Base-by-base conservation (phyloP, 306 rosid genomes). In the Herpetospermum pedunculosum region DNA sequence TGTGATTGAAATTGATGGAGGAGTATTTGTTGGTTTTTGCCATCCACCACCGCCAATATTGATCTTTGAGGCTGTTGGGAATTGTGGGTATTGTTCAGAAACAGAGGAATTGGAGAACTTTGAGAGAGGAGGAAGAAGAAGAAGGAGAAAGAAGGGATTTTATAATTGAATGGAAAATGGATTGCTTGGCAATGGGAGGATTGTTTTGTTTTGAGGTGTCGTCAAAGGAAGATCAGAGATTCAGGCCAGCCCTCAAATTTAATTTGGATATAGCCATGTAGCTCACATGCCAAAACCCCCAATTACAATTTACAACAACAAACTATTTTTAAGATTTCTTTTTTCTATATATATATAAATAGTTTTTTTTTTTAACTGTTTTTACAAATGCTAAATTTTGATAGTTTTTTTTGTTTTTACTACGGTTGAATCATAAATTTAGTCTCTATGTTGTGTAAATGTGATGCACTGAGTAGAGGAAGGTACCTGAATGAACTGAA, bases 11-110 rank as follows among this genome's bases (percentile, higher is more conserved):
- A 85, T 90, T 90, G 38, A 90, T 84, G 50, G 92, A 78, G 53
- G 89, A 74, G 75, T 83, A 90, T 75, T 88, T 90, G 79, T 88
- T 90, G 77, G 88, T 88, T 80, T 88, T 88, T 85, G 94, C 97
- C 97, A 90, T 90, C 88, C 88, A 88, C 88, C 82, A 55, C 83
- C 63, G 38, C 73, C 75, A 48, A 29, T 44, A 15, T 44, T 16
- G 23, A n/a, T 34, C 38, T 55, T 29, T 55, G 4, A 35, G 23
- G n/a, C 13, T 46, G n/a, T 23, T 59, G 67, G 58, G 60, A 59
- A 30, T 59, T 28, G 38, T 7, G 19, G 21, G 37, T n/a, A n/a
- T 16, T 74, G 16, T 23, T 59, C 71, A 41, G 43, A 74, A 38
- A 54, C 67, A 37, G 38, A 8, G 21, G 26, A 32, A 37, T 18